phyloP scores from a whole-genome alignment of 805 yeast species.

The Suhomyces sp. region DNA sequence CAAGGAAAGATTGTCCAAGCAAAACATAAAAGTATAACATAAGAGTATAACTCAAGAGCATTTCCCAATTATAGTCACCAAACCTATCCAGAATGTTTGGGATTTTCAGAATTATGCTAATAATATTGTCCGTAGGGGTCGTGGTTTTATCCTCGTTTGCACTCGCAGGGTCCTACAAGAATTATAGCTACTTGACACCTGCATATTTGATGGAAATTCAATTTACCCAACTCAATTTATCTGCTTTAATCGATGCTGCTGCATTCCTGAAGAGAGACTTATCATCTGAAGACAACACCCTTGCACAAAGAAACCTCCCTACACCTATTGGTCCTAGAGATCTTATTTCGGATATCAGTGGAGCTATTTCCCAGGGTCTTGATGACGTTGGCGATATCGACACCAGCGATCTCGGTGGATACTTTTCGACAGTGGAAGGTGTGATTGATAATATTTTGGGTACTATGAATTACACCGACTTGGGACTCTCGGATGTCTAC shows the following conservation, averaged over 20 bases:
- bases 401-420: constrained; percentile 4
- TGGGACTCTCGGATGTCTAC: constrained; percentile 42
- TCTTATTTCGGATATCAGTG: neutral
- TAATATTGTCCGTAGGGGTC: constrained; percentile 31
- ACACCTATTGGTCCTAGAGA: neutral
- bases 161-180: constrained; percentile 37
- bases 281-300: neutral
- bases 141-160: constrained; percentile 34
- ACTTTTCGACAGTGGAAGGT: constrained; percentile 10
- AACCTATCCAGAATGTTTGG: constrained; percentile 15
- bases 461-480: constrained; percentile 22
- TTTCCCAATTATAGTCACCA: neutral
- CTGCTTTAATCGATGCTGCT: constrained; percentile 22
- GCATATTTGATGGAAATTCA: constrained; percentile 38
- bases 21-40: neutral
- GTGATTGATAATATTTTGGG: constrained; percentile 19
- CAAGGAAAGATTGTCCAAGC: neutral
- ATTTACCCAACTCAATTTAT: constrained; percentile 29
- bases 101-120: constrained; percentile 30
- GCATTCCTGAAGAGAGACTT: constrained; percentile 5
- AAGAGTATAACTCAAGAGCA: neutral
- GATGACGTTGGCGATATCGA: constrained; percentile 1
- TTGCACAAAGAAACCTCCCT: neutral
- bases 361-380: neutral
- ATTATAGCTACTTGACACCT: constrained; percentile 29